These are phyloP conservation scores for Auricularia auricula-judae DNA, from an alignment of 768 basidiomycete genomes.

Conservation along the genomic window DNA sequence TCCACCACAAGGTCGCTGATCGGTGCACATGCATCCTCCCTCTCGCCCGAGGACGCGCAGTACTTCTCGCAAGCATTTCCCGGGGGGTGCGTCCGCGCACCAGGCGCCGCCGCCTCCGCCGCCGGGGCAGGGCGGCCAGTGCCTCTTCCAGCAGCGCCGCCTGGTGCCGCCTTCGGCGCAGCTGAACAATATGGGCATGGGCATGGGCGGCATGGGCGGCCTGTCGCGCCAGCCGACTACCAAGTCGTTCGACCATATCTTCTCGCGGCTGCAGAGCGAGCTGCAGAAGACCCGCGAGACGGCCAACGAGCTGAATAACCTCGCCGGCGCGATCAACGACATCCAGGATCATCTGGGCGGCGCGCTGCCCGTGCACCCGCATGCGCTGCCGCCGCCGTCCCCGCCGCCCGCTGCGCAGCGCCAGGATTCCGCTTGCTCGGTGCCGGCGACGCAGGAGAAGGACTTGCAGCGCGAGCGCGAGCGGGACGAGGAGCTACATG, in stretches of 20 bases:
- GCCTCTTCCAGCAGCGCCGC: no score
- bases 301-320: conserved; percentile 66
- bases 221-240: conserved; percentile 23
- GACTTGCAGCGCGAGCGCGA: neutral
- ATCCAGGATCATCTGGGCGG: conserved; percentile 88
- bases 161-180: no score
- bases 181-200: no score
- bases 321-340: conserved; percentile 72
- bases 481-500: neutral
- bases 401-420: conserved; percentile 6
- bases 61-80: neutral
- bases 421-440: no score
- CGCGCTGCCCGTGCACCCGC: conserved; percentile 23
- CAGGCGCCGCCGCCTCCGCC: conserved; percentile 48
- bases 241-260: conserved; percentile 76
- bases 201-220: conserved; percentile 58
- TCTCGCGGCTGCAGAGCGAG: conserved; percentile 81
- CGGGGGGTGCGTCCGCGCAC: neutral
- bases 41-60: conserved; percentile 71
- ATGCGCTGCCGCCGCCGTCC: conserved; percentile 4
- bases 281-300: conserved; percentile 92
- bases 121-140: conserved; percentile 25
- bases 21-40: conserved; percentile 81
- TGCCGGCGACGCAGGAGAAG: neutral
- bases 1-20: conserved; percentile 97